phyloP scores from a whole-genome alignment of 768 basidiomycete species.

The Hygrocybe punicea region DNA sequence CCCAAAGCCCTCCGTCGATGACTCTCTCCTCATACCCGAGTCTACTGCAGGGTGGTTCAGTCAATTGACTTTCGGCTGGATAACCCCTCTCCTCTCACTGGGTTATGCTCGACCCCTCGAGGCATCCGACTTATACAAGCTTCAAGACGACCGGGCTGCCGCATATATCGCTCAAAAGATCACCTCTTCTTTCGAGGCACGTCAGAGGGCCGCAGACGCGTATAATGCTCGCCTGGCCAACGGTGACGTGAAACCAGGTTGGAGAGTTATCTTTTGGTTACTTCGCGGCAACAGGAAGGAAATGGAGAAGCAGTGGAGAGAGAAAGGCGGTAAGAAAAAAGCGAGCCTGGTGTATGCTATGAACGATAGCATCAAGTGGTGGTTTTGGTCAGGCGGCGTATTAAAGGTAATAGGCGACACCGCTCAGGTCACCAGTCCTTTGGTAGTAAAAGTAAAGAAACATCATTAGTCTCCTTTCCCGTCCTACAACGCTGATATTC shows the following conservation, averaged over 20 bases:
- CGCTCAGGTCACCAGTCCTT: slow-evolving; percentile 69
- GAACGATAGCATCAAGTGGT: slow-evolving; percentile 75
- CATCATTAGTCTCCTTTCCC: slow-evolving; percentile 17
- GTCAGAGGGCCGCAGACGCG: slow-evolving; percentile 52
- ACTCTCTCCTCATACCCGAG: slow-evolving; percentile 64
- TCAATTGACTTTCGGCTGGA: slow-evolving; percentile 69
- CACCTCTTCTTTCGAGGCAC: slow-evolving; percentile 57
- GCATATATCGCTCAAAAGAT: slow-evolving; percentile 61
- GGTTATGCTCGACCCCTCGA: slow-evolving; percentile 82
- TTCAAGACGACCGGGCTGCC: slow-evolving; percentile 61
- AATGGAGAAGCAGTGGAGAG: slow-evolving; percentile 63
- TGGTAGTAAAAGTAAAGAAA: slow-evolving; percentile 78
- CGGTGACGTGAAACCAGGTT: slow-evolving; percentile 59
- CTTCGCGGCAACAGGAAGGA: slow-evolving; percentile 50
- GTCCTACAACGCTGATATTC: background rate
- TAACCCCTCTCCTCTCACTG: slow-evolving; percentile 64
- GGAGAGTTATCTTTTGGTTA: slow-evolving; percentile 57
- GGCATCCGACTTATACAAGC: slow-evolving; percentile 75
- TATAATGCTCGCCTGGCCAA: slow-evolving; percentile 69
- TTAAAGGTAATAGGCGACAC: slow-evolving; percentile 63
- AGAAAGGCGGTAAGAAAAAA: slow-evolving; percentile 55
- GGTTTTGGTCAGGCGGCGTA: slow-evolving; percentile 71
- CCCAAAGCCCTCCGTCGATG: slow-evolving; percentile 53
- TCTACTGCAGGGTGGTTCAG: slow-evolving; percentile 56
- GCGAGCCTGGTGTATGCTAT: slow-evolving; percentile 67